Percentiles rank a stretch among this genome's conserved stretches.
phyloP scores from a whole-genome alignment of 108 stramenopile genomes.

The Nitzschia putrida region DNA sequence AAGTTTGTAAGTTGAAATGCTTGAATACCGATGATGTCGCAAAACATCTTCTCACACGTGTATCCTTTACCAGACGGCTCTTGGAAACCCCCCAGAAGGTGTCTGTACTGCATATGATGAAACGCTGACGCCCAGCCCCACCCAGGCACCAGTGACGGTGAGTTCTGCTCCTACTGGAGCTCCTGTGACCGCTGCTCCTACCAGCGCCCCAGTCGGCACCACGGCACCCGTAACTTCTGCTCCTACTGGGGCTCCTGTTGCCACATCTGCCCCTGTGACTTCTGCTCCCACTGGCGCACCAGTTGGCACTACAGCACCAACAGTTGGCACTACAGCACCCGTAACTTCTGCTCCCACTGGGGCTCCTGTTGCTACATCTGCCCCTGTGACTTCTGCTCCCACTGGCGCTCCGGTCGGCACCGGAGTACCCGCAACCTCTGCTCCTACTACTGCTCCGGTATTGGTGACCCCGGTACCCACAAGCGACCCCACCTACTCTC shows the following conservation, averaged over 20 bases:
- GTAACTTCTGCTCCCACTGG: constrained; percentile 5
- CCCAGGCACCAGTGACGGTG: not conserved
- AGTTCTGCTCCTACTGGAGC: not conserved
- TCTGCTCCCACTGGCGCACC: not conserved
- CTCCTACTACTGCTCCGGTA: not conserved
- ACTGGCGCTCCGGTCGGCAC: constrained; percentile 6
- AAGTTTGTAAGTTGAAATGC: constrained; percentile 32
- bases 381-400: constrained; percentile 1
- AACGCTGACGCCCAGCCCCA: not conserved
- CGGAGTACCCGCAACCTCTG: not conserved
- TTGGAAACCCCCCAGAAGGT: constrained; percentile 16
- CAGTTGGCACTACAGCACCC: not conserved
- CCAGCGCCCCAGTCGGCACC: not conserved
- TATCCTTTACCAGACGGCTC: constrained; percentile 9
- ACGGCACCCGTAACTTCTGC: constrained; percentile 4
- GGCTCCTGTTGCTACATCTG: constrained; percentile 8
- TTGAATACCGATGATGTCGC: no score
- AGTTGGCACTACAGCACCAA: not conserved
- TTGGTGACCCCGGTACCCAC: not conserved
- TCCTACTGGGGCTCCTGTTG: not conserved
- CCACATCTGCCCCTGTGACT: not conserved
- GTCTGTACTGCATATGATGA: constrained; percentile 15
- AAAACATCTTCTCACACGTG: no score
- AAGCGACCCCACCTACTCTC: not conserved
- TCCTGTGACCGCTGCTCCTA: not conserved